phyloP scores from a whole-genome alignment of 2,329 filamentous ascomycete genomes.

The Colletotrichum gigasporum region DNA sequence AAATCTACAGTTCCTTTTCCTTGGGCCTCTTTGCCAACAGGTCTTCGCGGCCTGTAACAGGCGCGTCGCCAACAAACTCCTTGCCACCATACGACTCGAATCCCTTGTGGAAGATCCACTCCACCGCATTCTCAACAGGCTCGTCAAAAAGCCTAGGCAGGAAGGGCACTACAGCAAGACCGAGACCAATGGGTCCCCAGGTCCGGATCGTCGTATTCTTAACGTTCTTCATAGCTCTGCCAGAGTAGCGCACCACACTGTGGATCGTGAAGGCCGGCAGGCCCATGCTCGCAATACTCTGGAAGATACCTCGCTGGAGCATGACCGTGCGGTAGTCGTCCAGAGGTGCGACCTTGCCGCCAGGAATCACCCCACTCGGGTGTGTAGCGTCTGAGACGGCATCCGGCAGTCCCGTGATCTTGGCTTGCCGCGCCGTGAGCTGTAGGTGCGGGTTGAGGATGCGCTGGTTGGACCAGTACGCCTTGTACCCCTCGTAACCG shows the following conservation, averaged over 20 bases:
- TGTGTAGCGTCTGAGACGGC: constrained; percentile 22
- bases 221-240: constrained; percentile 81
- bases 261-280: constrained; percentile 94
- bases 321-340: constrained; percentile 94
- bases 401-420: constrained; percentile 52
- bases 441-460: constrained; percentile 74
- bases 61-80: constrained; percentile 63
- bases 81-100: constrained; percentile 78
- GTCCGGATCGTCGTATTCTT: constrained; percentile 82
- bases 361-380: constrained; percentile 29
- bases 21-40: constrained; percentile 46
- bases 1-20: constrained; percentile 32
- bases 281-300: constrained; percentile 91
- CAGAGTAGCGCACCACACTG: constrained; percentile 89
- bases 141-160: constrained; percentile 88
- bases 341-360: constrained; percentile 69
- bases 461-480: constrained; percentile 87
- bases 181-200: constrained; percentile 90
- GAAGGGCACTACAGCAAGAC: constrained; percentile 81
- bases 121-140: constrained; percentile 90
- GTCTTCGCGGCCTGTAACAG: constrained; percentile 62
- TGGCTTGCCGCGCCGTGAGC: constrained; percentile 59
- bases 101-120: constrained; percentile 87
- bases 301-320: constrained; percentile 90
- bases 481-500: constrained; percentile 92